Evolutionary conservation across 164 flowering plant genomes (phyloP).

Genomic region (Chloranthus sessilifolius): DNA sequence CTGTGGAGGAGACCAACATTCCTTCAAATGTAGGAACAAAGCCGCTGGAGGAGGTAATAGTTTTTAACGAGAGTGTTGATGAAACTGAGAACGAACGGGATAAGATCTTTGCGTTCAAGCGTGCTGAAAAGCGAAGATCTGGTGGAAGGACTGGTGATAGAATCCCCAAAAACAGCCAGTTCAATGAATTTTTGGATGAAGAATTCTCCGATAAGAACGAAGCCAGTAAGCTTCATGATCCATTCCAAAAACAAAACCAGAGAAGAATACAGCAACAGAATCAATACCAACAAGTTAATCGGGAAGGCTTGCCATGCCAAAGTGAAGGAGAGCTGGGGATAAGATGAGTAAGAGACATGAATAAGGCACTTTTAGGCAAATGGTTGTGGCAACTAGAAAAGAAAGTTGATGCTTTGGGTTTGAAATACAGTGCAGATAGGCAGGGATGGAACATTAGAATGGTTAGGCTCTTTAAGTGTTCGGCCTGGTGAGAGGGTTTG

Average conservation of each 20-base stretch:
- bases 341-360: too few relatives aligned
- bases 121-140: not conserved
- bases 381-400: too few relatives aligned
- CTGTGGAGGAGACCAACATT: not conserved
- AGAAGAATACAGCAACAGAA: too few relatives aligned
- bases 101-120: not conserved
- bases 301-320: too few relatives aligned
- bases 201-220: constrained; percentile 4
- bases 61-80: constrained; percentile 31
- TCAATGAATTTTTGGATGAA: not conserved
- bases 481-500: too few relatives aligned
- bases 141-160: not conserved
- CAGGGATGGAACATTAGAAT: too few relatives aligned
- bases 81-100: constrained; percentile 14
- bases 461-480: too few relatives aligned
- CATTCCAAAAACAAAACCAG: not conserved
- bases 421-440: too few relatives aligned
- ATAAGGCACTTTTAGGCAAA: too few relatives aligned
- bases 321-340: too few relatives aligned
- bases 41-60: constrained; percentile 18
- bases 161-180: not conserved
- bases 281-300: too few relatives aligned
- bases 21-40: constrained; percentile 1
- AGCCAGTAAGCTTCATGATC: not conserved
- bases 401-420: too few relatives aligned